Percentiles rank a stretch among this genome's conserved stretches.
phyloP scores from a whole-genome alignment of 306 rosid species.

The Cicer judaicum region DNA sequence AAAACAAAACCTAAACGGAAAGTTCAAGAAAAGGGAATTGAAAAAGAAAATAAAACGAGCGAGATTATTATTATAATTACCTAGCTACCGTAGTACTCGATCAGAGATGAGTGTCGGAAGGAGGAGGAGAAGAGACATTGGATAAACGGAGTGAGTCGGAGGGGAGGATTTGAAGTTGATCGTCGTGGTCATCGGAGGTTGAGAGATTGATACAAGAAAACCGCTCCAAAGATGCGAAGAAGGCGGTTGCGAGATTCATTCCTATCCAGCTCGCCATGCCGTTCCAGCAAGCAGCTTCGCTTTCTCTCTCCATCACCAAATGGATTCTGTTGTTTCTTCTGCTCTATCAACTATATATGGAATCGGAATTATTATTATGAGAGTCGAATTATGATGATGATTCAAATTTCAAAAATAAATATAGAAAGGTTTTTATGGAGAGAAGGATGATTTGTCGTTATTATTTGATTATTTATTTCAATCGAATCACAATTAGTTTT shows the following conservation, averaged over 20 bases:
- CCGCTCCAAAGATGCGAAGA: conserved; percentile 72
- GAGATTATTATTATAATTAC: neutral
- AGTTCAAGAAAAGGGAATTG: neutral
- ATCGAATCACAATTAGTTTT: no score
- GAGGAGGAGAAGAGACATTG: conserved; percentile 40
- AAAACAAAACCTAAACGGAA: neutral
- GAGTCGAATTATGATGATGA: neutral
- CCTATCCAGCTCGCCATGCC: conserved; percentile 62
- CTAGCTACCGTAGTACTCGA: neutral
- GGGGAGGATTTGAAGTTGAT: conserved; percentile 37
- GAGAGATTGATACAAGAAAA: conserved; percentile 70
- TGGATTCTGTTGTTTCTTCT: neutral
- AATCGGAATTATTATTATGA: neutral
- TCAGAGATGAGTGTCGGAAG: conserved; percentile 56
- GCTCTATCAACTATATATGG: neutral
- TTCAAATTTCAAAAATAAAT: no score
- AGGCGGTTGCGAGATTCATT: conserved; percentile 58
- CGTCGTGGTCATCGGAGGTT: conserved; percentile 53
- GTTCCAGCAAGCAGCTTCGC: conserved; percentile 46
- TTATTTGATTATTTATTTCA: no score
- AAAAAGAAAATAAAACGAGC: neutral
- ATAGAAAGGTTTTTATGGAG: no score
- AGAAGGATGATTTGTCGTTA: no score
- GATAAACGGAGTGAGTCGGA: conserved; percentile 25
- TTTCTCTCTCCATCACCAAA: neutral